These are phyloP conservation scores for Pecoramyces ruminantium DNA, from an alignment of 192 early-diverging fungal species.

Conservation along the genomic window DNA sequence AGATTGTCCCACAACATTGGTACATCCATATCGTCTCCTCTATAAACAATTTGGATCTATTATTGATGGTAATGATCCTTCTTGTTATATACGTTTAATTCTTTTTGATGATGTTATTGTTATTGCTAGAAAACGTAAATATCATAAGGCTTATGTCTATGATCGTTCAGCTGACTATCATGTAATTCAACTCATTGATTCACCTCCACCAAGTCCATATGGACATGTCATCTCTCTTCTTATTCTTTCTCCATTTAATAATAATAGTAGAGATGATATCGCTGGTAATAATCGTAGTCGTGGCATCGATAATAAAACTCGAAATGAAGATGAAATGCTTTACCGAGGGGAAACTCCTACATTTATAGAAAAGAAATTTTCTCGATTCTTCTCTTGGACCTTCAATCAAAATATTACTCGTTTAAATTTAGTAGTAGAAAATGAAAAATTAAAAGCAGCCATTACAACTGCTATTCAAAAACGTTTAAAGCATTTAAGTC, in stretches of 20 bases:
- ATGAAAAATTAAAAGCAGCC: not conserved
- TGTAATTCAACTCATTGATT: not conserved
- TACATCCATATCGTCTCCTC: not conserved
- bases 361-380: not conserved
- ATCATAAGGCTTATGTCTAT: not conserved
- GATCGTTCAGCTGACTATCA: not conserved
- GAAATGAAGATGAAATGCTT: not conserved
- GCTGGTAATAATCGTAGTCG: not conserved
- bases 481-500: not conserved
- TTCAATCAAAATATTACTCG: not conserved
- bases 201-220: not conserved
- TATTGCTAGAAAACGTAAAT: not conserved
- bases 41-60: not conserved
- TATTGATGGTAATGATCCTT: not conserved
- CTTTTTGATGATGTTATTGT: not conserved
- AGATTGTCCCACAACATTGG: not conserved
- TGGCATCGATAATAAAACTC: accelerated
- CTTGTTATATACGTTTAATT: not conserved
- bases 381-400: not conserved
- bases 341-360: not conserved
- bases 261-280: not conserved
- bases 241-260: not conserved
- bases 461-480: not conserved
- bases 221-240: not conserved
- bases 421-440: not conserved